Conservation (phyloP, 176 grass and related monocot genomes). For the Ensete ventricosum region DNA sequence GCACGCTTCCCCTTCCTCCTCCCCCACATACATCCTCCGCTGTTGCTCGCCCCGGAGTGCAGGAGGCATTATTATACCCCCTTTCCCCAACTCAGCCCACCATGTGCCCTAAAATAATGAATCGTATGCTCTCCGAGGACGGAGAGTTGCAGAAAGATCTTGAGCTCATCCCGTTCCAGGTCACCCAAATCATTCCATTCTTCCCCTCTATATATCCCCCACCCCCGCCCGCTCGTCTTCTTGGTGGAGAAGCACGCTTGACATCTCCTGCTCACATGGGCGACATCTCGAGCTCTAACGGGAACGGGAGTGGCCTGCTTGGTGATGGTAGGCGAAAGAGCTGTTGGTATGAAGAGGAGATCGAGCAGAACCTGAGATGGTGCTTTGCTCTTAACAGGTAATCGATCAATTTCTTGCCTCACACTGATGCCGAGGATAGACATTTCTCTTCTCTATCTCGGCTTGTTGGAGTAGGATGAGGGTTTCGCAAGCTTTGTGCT, state of each 20-base stretch:
- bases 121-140: neutral
- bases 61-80: too few species aligned
- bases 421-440: too few species aligned
- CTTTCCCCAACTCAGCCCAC: neutral
- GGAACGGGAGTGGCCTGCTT: neutral
- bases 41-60: too few species aligned
- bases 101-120: neutral
- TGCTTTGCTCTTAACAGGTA: slow-evolving; percentile 26
- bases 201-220: neutral
- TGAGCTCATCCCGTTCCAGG: neutral
- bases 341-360: slow-evolving; percentile 28
- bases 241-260: neutral
- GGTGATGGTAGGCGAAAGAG: slow-evolving; percentile 9
- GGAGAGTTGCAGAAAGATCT: neutral
- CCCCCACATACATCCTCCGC: neutral
- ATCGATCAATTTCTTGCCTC: neutral
- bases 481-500: too few species aligned
- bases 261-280: slow-evolving; percentile 11
- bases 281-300: slow-evolving; percentile 10
- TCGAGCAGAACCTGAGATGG: slow-evolving; percentile 25
- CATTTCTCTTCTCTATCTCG: neutral
- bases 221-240: neutral
- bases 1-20: neutral
- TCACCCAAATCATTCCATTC: neutral
- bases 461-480: too few species aligned